These are phyloP conservation scores for Willaertia magna DNA, from an alignment of 208 protist species.

Conservation along the genomic window DNA sequence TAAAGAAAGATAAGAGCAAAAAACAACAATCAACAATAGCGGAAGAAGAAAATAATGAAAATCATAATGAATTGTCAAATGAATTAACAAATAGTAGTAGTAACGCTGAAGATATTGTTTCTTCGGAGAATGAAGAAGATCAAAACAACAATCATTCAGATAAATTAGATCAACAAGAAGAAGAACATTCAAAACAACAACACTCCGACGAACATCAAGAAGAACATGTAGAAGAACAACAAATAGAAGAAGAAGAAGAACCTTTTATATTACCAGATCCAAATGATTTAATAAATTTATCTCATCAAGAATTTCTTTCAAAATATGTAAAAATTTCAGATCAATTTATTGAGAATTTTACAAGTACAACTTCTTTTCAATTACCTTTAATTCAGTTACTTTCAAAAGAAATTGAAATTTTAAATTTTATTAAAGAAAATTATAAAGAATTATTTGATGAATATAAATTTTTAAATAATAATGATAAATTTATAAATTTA, in stretches of 20 bases:
- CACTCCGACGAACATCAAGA: background rate
- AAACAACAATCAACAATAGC: too few species aligned
- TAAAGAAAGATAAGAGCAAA: too few species aligned
- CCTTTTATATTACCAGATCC: background rate
- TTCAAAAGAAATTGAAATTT: background rate
- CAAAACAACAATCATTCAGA: too few species aligned
- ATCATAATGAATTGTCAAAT: too few species aligned
- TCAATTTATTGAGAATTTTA: background rate
- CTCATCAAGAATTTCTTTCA: background rate
- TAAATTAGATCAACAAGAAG: too few species aligned
- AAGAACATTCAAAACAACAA: too few species aligned
- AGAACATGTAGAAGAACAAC: background rate
- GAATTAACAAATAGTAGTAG: too few species aligned
- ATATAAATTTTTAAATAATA: background rate
- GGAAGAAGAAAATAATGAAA: too few species aligned
- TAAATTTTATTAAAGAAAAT: background rate
- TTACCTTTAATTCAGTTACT: too few species aligned
- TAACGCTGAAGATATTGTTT: background rate
- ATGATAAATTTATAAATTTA: background rate
- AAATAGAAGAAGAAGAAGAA: too few species aligned
- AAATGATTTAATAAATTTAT: background rate
- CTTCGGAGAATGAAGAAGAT: too few species aligned
- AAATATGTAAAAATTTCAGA: background rate
- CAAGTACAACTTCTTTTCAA: too few species aligned
- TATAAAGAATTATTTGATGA: background rate